Conservation (phyloP, 768 basidiomycete species). For the Lactarius vividus region DNA sequence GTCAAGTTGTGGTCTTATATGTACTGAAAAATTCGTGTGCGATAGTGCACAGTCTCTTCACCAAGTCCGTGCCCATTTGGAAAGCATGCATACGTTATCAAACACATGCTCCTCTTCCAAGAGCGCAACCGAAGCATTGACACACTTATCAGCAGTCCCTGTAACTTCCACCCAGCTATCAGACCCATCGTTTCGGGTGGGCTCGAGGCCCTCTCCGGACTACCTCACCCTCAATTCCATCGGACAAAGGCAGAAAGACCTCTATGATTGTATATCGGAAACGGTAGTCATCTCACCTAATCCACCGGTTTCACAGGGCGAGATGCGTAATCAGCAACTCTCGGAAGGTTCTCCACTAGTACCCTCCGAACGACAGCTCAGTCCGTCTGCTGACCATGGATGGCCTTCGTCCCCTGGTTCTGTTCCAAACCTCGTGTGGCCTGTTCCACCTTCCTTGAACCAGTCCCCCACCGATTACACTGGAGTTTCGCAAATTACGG, state of each 20-base stretch:
- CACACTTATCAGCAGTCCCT: neutral
- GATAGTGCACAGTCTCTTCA: neutral
- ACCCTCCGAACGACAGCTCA: neutral
- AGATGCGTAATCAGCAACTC: conserved; percentile 3
- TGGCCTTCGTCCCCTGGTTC: neutral
- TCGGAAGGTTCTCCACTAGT: neutral
- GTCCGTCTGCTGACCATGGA: neutral
- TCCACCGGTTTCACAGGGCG: neutral
- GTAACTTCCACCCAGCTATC: neutral
- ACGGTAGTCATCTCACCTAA: neutral
- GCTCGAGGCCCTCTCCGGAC: neutral
- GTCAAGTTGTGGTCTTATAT: too few relatives aligned
- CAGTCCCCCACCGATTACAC: neutral
- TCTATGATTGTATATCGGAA: neutral
- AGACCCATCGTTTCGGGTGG: neutral
- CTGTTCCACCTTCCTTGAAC: neutral
- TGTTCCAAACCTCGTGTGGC: neutral
- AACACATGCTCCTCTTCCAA: neutral
- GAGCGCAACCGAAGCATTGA: neutral
- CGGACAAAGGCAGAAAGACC: neutral
- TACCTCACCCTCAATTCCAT: too few relatives aligned
- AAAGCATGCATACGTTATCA: neutral
- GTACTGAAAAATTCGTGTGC: neutral
- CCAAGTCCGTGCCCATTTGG: neutral
- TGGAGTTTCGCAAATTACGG: neutral